phyloP scores from a whole-genome alignment of 148 eudicot genomes.

The Euryodendron excelsum region DNA sequence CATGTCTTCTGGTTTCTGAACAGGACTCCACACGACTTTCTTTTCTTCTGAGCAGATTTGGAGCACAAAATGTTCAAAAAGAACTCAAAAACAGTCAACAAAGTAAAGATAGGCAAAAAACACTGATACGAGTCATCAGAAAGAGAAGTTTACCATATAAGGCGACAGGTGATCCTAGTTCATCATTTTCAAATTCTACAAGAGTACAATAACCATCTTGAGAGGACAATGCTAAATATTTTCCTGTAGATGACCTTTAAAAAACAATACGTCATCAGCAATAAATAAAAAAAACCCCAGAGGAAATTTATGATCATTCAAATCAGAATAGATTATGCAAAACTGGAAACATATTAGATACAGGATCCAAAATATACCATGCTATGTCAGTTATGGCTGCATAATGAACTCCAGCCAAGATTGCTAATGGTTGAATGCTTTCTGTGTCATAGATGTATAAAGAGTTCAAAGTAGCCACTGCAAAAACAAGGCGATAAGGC shows the following conservation, averaged over 20 bases:
- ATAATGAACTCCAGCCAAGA: conserved; percentile 93
- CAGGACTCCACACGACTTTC: conserved; percentile 3
- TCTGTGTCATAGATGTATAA: conserved; percentile 91
- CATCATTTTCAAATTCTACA: conserved; percentile 76
- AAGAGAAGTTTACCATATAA: conserved; percentile 49
- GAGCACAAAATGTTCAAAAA: neutral
- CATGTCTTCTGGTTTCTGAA: conserved; percentile 24
- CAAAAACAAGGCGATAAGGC: conserved; percentile 89
- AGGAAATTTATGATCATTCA: neutral
- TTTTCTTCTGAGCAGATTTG: conserved; percentile 28
- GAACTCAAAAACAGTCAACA: neutral
- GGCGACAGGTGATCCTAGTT: conserved; percentile 65
- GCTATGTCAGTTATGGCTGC: conserved; percentile 95
- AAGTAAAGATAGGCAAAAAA: neutral
- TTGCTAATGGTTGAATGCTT: conserved; percentile 63
- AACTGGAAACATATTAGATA: neutral
- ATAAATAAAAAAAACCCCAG: neutral
- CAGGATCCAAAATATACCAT: conserved; percentile 43
- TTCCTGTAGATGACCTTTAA: conserved; percentile 75
- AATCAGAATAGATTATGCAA: neutral
- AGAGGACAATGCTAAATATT: conserved; percentile 77
- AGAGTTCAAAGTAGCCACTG: conserved; percentile 91
- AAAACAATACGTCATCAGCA: conserved; percentile 1
- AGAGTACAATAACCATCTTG: conserved; percentile 97
- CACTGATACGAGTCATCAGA: neutral